phyloP scores from a whole-genome alignment of 331 rosid species.

The Quercus tomentella region DNA sequence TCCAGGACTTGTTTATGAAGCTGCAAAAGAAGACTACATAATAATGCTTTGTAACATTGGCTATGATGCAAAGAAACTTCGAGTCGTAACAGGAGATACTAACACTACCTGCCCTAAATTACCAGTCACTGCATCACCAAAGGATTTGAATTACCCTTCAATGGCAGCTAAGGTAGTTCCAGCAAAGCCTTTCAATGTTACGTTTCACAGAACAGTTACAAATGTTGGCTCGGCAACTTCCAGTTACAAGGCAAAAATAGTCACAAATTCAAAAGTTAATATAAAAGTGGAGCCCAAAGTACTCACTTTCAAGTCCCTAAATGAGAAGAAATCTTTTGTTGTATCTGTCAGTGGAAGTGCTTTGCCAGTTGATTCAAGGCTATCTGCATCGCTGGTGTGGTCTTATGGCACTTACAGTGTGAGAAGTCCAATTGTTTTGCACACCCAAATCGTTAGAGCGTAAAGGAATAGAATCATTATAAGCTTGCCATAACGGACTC shows the following conservation, averaged over 20 bases:
- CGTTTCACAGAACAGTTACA: conserved; percentile 9
- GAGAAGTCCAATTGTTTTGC: conserved; percentile 8
- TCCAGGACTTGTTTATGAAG: conserved; percentile 17
- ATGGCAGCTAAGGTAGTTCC: not conserved
- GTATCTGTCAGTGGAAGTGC: not conserved
- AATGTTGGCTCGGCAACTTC: conserved; percentile 10
- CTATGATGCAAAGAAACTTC: not conserved
- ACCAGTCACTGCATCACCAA: not conserved
- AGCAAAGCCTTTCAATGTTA: not conserved
- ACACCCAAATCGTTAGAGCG: not conserved
- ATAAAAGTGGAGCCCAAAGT: not conserved
- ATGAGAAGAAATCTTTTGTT: conserved; percentile 19
- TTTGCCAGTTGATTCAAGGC: not conserved
- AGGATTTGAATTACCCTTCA: conserved; percentile 11
- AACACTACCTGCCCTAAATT: too few relatives aligned
- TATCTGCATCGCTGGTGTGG: conserved; percentile 16
- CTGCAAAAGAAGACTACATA: not conserved
- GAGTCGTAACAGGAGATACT: not conserved
- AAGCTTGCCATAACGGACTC: too few relatives aligned
- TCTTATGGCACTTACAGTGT: conserved; percentile 18
- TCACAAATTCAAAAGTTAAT: not conserved
- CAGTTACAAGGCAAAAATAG: not conserved
- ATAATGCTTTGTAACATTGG: conserved; percentile 1
- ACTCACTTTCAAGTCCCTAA: conserved; percentile 16
- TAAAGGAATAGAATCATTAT: too few relatives aligned